Evolutionary conservation across 164 flowering plant genomes (phyloP).

Genomic region (Stephania yunnanensis): DNA sequence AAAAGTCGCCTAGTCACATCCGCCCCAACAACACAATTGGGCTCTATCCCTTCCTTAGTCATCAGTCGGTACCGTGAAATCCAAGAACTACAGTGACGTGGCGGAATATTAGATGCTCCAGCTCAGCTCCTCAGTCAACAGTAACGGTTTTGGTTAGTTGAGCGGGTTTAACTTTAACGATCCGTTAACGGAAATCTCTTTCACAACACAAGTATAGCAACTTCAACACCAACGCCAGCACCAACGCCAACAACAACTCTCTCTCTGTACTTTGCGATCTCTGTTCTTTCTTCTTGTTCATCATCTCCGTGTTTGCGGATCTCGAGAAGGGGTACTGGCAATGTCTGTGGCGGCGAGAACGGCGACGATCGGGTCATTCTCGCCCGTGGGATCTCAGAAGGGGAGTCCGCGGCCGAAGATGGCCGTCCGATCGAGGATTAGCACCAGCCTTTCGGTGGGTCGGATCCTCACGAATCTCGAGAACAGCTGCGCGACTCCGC

Average conservation of each 20-base stretch:
- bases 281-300: background rate
- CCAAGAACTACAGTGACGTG: background rate
- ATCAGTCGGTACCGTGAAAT: background rate
- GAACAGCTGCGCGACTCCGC: slow-evolving; percentile 62
- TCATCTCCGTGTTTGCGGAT: slow-evolving; percentile 16
- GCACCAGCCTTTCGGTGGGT: slow-evolving; percentile 20
- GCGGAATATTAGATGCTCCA: background rate
- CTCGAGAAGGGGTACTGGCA: slow-evolving; percentile 13
- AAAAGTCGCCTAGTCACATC: too few species aligned
- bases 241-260: background rate
- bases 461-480: slow-evolving; percentile 53
- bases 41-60: background rate
- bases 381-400: slow-evolving; percentile 22
- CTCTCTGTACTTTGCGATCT: background rate
- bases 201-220: too few species aligned
- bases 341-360: slow-evolving; percentile 36
- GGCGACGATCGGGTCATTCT: slow-evolving; percentile 32
- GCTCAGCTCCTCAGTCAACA: background rate
- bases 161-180: background rate
- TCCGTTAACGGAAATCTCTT: background rate
- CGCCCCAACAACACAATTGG: background rate
- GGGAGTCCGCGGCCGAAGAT: slow-evolving; percentile 24
- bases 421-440: slow-evolving; percentile 39
- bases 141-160: background rate
- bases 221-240: too few species aligned